Evolutionary conservation across 1,284 basidiomycete genomes (phyloP), one percentile per base, ranked within the genome.

Genomic region (Earliella scabrosa): DNA sequence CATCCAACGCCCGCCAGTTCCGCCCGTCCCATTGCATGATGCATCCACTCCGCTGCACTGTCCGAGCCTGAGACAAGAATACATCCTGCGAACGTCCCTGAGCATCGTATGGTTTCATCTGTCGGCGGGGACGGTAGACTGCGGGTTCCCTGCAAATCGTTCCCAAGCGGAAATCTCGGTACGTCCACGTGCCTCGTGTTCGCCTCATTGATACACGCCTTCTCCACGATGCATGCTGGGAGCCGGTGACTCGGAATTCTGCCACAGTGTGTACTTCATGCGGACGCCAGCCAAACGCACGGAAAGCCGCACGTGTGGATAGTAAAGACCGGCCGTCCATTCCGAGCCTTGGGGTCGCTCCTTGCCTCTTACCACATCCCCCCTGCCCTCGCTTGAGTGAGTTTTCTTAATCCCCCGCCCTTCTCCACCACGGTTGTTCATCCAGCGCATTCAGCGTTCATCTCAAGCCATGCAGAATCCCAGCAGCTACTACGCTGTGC

Each of bases 151-250:
- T 59, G 55, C 34, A 20, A 47, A 62, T 62, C 50, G 18, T 31
- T 45, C 45, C 54, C 41, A 47, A 48, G 43, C 45, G 60, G 60
- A 48, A 59, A 62, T 49, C 40, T 57, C 57, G 54, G 52, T 35
- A 47, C 39, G 44, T 49, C 23, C 53, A 55, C 50, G 56, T 56
- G 63, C 66, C 68, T 65, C 66, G 58, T 69, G 68, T 63, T 46
- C 45, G 45, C 47, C 63, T 48, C 43, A 34, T 38, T 66, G 66
- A 66, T 66, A 56, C 68, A 69, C 66, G 68, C 66, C 64, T 63
- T 43, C 29, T 23, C 49, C 66, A 64, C 61, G 65, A 61, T 63
- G 56, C 50, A 26, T 43, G 7, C 29, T 51, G 26, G 40, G 50
- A 49, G 49, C 61, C 56, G 54, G 45, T 60, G 53, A 60, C 60